Evolutionary conservation across 2,329 filamentous ascomycete species (phyloP).

Genomic region (Paecilomyces fulvus): DNA sequence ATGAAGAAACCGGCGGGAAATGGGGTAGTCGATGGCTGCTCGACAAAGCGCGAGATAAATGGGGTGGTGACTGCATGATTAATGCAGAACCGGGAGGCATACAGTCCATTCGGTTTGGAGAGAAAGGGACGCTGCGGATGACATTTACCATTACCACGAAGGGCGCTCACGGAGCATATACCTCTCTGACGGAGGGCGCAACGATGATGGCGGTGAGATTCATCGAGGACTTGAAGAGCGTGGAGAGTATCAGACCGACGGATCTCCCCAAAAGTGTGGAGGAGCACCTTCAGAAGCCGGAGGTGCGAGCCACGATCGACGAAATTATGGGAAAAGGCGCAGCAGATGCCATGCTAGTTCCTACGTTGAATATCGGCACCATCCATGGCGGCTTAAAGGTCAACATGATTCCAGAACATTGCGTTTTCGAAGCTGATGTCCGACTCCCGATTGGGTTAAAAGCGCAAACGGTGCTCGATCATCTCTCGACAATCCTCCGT

Average conservation of each 20-base stretch:
- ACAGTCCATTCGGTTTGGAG: slow-evolving; percentile 33
- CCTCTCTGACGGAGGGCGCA: slow-evolving; percentile 31
- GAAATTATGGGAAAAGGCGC: slow-evolving; percentile 30
- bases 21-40: slow-evolving; percentile 30
- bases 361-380: slow-evolving; percentile 35
- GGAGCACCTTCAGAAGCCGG: slow-evolving; percentile 19
- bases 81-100: slow-evolving; percentile 32
- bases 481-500: slow-evolving; percentile 18
- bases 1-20: slow-evolving; percentile 33
- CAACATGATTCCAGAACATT: slow-evolving; percentile 34
- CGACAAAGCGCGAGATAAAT: slow-evolving; percentile 19
- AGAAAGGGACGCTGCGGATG: slow-evolving; percentile 36
- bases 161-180: slow-evolving; percentile 33
- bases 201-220: slow-evolving; percentile 26
- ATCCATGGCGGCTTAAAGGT: slow-evolving; percentile 36
- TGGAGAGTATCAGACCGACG: slow-evolving; percentile 20
- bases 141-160: slow-evolving; percentile 25
- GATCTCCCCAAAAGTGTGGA: slow-evolving; percentile 17
- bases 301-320: slow-evolving; percentile 24
- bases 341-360: slow-evolving; percentile 28
- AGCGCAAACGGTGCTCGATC: slow-evolving; percentile 17
- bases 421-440: slow-evolving; percentile 33
- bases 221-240: slow-evolving; percentile 18
- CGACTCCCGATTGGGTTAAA: slow-evolving; percentile 31
- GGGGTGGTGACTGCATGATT: slow-evolving; percentile 32